phyloP scores from a whole-genome alignment of 306 rosid species.

The Medicago truncatula region MtrunA17r5.0-ANR NC_053045.1:60784501-60785000 shows the following conservation, averaged over 20 bases:
- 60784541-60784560: slow-evolving; percentile 49
- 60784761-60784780: slow-evolving; percentile 77
- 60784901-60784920: slow-evolving; percentile 36
- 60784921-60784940: slow-evolving; percentile 23
- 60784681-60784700: slow-evolving; percentile 47
- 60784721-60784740: slow-evolving; percentile 39
- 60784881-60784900: slow-evolving; percentile 28
- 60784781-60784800: slow-evolving; percentile 74
- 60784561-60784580: slow-evolving; percentile 53
- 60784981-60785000: slow-evolving; percentile 28
- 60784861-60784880: slow-evolving; percentile 31
- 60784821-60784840: slow-evolving; percentile 24
- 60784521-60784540: slow-evolving; percentile 57
- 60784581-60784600: slow-evolving; percentile 48
- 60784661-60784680: slow-evolving; percentile 68
- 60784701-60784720: slow-evolving; percentile 42
- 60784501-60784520: slow-evolving; percentile 64
- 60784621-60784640: slow-evolving; percentile 72
- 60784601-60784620: slow-evolving; percentile 70
- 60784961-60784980: slow-evolving; percentile 31
- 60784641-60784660: slow-evolving; percentile 59
- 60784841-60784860: slow-evolving; percentile 18
- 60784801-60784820: slow-evolving; percentile 29
- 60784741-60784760: slow-evolving; percentile 62
- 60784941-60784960: background rate